phyloP scores from a whole-genome alignment of 148 eudicot species.

The Amaranthus cruentus region DNA sequence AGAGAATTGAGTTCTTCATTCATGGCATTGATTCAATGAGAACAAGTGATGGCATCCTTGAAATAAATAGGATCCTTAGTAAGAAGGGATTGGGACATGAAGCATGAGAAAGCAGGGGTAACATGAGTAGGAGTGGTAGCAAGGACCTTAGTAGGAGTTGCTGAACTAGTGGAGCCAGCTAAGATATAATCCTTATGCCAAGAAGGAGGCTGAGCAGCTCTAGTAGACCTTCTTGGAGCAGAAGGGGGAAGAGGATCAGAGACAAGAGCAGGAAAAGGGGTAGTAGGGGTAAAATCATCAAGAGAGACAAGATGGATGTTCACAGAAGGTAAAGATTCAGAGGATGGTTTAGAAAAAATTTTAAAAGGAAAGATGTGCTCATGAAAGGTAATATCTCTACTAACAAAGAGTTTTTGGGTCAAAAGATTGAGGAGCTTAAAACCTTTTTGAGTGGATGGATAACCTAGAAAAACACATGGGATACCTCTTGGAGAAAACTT shows the following conservation, averaged over 20 bases:
- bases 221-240: no score
- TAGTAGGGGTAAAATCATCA: no score
- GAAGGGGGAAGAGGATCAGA: not conserved
- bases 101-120: no score
- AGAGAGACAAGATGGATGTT: no score
- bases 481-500: not conserved
- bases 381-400: not conserved
- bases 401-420: not conserved
- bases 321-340: not conserved
- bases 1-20: not conserved
- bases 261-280: no score
- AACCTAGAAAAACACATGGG: not conserved
- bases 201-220: no score
- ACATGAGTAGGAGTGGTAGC: no score
- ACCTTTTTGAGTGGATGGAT: not conserved
- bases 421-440: not conserved
- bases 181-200: no score
- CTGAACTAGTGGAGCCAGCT: no score
- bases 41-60: not conserved
- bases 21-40: not conserved
- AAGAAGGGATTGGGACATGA: no score
- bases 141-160: no score
- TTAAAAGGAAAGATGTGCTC: not conserved
- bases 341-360: not conserved
- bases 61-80: not conserved